phyloP scores from a whole-genome alignment of 2,329 filamentous ascomycete species.

The Alternaria hordeiaustralica region DNA sequence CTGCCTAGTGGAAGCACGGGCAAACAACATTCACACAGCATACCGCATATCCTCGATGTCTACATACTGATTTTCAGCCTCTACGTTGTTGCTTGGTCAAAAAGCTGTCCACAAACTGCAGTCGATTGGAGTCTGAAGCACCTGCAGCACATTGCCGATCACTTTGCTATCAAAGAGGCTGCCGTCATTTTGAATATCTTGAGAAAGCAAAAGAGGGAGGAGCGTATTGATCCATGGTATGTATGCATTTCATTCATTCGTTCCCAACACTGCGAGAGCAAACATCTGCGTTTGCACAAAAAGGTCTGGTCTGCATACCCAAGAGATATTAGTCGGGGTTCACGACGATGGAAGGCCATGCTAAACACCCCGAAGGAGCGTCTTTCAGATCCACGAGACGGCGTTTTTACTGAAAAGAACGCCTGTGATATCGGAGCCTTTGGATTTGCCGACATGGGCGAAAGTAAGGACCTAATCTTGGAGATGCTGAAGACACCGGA shows the following conservation, averaged over 20 bases:
- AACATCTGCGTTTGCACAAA: background rate
- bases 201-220: background rate
- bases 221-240: conserved; percentile 4
- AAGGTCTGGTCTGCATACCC: background rate
- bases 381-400: background rate
- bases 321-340: background rate
- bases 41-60: conserved; percentile 23
- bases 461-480: background rate
- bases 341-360: background rate
- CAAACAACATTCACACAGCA: conserved; percentile 16
- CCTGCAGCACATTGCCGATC: conserved; percentile 20
- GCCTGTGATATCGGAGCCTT: background rate
- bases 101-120: conserved; percentile 1
- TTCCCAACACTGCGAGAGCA: background rate
- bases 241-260: background rate
- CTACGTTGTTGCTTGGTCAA: conserved; percentile 24
- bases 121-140: conserved; percentile 9
- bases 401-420: background rate
- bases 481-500: too few relatives aligned
- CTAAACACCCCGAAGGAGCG: background rate
- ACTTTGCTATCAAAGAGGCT: conserved; percentile 26
- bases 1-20: conserved; percentile 6
- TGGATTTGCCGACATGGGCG: background rate
- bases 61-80: conserved; percentile 23
- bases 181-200: conserved; percentile 13